Percentiles rank a stretch among this genome's conserved stretches.
phyloP scores from a whole-genome alignment of 108 stramenopile species.

The Pseudonitzschia multiseries region DNA sequence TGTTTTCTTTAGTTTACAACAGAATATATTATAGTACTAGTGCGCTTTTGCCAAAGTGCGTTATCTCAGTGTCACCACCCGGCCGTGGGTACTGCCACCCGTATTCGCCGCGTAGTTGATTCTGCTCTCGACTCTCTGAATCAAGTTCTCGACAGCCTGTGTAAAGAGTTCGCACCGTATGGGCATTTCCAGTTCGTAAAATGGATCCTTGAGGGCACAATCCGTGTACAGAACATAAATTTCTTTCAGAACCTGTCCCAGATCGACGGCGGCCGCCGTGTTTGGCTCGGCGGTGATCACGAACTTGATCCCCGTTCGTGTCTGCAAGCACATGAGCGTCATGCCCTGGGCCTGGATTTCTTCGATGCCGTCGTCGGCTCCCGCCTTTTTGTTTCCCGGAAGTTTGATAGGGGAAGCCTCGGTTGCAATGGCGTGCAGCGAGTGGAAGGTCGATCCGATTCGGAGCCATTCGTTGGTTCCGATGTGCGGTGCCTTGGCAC shows the following conservation, averaged over 20 bases:
- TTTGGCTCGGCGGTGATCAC: constrained; percentile 82
- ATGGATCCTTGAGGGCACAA: constrained; percentile 87
- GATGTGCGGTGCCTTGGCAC: constrained; percentile 68
- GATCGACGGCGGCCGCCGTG: constrained; percentile 33
- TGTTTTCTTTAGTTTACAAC: too few species aligned
- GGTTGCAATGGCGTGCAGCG: constrained; percentile 75
- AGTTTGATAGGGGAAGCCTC: constrained; percentile 74
- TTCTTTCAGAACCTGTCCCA: constrained; percentile 68
- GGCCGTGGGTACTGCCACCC: not conserved
- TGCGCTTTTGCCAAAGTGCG: not conserved
- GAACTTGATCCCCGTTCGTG: constrained; percentile 86
- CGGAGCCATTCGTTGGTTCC: constrained; percentile 88
- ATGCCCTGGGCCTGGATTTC: constrained; percentile 75
- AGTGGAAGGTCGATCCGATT: constrained; percentile 88
- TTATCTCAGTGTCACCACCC: constrained; percentile 3
- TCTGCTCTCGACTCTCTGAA: constrained; percentile 29
- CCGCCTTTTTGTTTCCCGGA: constrained; percentile 66
- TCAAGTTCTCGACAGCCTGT: constrained; percentile 69
- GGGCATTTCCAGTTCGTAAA: constrained; percentile 91
- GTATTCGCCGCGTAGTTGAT: not conserved
- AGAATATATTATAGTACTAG: not conserved
- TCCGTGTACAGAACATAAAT: constrained; percentile 84
- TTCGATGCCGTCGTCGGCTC: constrained; percentile 87
- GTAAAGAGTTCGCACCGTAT: constrained; percentile 84
- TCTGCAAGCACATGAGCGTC: constrained; percentile 72